These are phyloP conservation scores for Kwoniella dejecticola DNA, from an alignment of 768 basidiomycete species.

Conservation along the genomic window DNA sequence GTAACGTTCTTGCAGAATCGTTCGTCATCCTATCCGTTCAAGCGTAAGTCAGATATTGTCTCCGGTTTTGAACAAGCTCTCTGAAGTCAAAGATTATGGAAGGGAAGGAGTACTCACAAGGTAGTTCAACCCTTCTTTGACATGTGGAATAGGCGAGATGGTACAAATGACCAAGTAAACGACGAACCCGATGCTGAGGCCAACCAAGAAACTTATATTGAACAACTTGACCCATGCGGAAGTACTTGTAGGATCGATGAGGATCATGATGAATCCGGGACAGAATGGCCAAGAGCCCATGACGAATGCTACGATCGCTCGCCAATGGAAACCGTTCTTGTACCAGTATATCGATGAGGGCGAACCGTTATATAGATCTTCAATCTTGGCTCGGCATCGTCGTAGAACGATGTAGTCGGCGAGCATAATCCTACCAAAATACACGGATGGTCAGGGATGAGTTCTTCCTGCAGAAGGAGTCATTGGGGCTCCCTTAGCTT, in stretches of 20 bases:
- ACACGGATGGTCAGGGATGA: too few species aligned
- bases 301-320: constrained; percentile 30
- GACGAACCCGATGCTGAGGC: constrained; percentile 17
- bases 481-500: too few species aligned
- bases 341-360: constrained; percentile 31
- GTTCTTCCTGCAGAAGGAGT: too few species aligned
- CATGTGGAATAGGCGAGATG: constrained; percentile 16
- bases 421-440: constrained; percentile 22
- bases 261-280: constrained; percentile 36
- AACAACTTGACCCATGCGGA: constrained; percentile 24
- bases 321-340: constrained; percentile 27
- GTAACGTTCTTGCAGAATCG: constrained; percentile 15
- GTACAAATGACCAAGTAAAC: constrained; percentile 15
- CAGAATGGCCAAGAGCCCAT: constrained; percentile 28
- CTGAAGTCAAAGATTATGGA: background rate
- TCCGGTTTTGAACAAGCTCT: background rate
- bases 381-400: constrained; percentile 16
- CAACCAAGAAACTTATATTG: constrained; percentile 25
- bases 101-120: constrained; percentile 3
- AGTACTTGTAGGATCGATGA: constrained; percentile 7
- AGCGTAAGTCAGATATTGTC: background rate
- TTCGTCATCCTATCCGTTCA: constrained; percentile 8
- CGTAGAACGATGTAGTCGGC: constrained; percentile 40
- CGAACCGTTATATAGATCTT: constrained; percentile 31
- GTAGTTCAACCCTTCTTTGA: constrained; percentile 18